A percentile compares a stretch with the other conserved stretches of the same genome.
These are phyloP conservation scores for Bipolaris bicolor DNA, from an alignment of 2,329 filamentous ascomycete genomes.

Conservation along the genomic window DNA sequence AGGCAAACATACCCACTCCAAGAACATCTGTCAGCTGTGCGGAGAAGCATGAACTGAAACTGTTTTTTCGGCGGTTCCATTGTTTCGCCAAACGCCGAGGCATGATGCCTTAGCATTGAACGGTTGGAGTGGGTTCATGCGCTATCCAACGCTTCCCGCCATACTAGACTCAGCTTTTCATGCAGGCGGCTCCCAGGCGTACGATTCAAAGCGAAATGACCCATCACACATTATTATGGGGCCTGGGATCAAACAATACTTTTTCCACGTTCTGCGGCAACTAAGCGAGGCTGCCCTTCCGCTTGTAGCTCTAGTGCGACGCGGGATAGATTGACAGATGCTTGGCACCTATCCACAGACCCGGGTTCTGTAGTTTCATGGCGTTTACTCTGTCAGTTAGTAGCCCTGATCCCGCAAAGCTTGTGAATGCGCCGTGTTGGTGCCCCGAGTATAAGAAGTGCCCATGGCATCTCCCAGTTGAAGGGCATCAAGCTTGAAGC, in stretches of 20 bases:
- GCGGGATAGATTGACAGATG: conserved; percentile 35
- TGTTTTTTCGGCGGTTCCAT: conserved; percentile 24
- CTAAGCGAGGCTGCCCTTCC: conserved; percentile 25
- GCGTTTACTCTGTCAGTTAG: conserved; percentile 15
- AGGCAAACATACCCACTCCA: conserved; percentile 2
- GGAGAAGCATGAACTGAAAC: conserved; percentile 10
- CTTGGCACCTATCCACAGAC: conserved; percentile 28
- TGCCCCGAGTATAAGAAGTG: conserved; percentile 35
- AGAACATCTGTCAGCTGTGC: conserved; percentile 3
- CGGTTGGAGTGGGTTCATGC: conserved; percentile 29
- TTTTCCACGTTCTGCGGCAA: conserved; percentile 30
- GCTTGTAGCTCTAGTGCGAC: conserved; percentile 24
- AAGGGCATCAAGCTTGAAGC: conserved; percentile 40
- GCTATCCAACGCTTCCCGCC: conserved; percentile 16
- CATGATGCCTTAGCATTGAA: conserved; percentile 8
- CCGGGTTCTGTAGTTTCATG: conserved; percentile 25
- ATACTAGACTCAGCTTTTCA: conserved; percentile 25
- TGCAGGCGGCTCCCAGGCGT: conserved; percentile 20
- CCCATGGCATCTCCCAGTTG: conserved; percentile 6
- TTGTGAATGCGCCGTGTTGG: conserved; percentile 21
- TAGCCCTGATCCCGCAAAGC: conserved; percentile 23
- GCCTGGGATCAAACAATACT: conserved; percentile 24
- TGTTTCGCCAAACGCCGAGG: conserved; percentile 37
- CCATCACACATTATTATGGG: conserved; percentile 32
- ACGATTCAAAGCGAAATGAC: conserved; percentile 30